phyloP scores from a whole-genome alignment of 306 rosid species.

The Fragaria nilgerrensis region DNA sequence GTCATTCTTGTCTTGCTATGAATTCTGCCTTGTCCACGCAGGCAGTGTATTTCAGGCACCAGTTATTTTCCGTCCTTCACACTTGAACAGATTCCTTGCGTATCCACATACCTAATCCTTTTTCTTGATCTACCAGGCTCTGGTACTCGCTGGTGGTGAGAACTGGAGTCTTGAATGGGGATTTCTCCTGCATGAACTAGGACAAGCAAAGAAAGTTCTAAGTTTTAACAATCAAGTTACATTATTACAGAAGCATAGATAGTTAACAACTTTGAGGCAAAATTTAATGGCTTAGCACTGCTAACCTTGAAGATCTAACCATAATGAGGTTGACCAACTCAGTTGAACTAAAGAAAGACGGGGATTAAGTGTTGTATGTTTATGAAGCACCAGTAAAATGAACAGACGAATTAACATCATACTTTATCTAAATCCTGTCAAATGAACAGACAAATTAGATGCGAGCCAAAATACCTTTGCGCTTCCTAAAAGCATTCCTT shows the following conservation, averaged over 20 bases:
- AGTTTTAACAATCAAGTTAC: neutral
- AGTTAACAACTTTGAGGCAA: neutral
- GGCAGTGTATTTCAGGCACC: neutral
- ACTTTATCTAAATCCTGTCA: neutral
- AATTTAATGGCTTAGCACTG: too few relatives aligned
- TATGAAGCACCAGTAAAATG: neutral
- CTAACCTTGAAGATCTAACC: neutral
- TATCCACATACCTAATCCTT: neutral
- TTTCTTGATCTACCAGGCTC: neutral
- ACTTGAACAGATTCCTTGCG: neutral
- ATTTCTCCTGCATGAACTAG: neutral
- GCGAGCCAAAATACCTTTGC: neutral
- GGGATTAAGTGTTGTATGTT: neutral
- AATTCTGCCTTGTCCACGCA: neutral
- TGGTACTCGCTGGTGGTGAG: neutral
- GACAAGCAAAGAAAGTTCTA: neutral
- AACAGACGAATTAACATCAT: neutral
- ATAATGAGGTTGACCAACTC: neutral
- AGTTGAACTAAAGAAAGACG: neutral
- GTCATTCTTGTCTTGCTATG: conserved; percentile 3
- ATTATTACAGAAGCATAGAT: neutral
- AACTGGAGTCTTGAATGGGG: neutral
- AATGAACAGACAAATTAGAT: neutral
- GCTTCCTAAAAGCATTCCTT: neutral
- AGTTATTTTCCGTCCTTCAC: neutral